Evolutionary conservation across 2,329 filamentous ascomycete genomes (phyloP), one percentile per base, ranked within the genome.

Genomic region (Penicillium sp.): DNA sequence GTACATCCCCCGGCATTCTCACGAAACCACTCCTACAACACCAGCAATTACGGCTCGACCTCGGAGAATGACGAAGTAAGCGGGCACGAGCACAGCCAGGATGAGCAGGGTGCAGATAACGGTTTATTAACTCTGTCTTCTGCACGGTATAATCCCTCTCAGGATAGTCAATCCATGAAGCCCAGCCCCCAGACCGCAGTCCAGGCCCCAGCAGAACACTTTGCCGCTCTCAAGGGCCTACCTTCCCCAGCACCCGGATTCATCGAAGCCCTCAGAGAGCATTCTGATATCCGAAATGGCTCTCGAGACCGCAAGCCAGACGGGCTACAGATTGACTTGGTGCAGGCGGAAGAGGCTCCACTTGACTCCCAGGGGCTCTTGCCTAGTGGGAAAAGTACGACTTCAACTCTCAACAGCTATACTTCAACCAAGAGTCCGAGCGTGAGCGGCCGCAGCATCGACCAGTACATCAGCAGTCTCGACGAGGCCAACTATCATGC

Each of bases 381-480:
- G 83, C 83, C 66, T 43, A 73, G 66, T 58, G 66, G 71, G 53
- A 70, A 72, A 51, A 73, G 68, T 65, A 74, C 68, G 41, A 71
- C 75, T 35, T 75, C 74, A 3, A 78, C 77, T 1, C 66, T 72
- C 16, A 70, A 76, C 41, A 79, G 86, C 54, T 82, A 81, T 56
- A 82, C 78, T 62, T 79, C 74, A 50, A 80, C 73, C 40, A 78
- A 82, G 54, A 88, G 85, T 66, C 78, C 85, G 44, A 85, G 83
- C 60, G 78, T 83, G 11, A 88, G 85, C 66, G 83, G 82, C 41
- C 85, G 87, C 61, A 91, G 86, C 63, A 84, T 91, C 37, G 90
- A 96, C 66, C 88, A 93, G 63, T 96, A 95, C 70, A 93, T 96
- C 63, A 91, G 87, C 76, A 95, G 91, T 71, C 78, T 96, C 1